Conservation (phyloP, 75 land plant species). For the Larix kaempferi region DNA sequence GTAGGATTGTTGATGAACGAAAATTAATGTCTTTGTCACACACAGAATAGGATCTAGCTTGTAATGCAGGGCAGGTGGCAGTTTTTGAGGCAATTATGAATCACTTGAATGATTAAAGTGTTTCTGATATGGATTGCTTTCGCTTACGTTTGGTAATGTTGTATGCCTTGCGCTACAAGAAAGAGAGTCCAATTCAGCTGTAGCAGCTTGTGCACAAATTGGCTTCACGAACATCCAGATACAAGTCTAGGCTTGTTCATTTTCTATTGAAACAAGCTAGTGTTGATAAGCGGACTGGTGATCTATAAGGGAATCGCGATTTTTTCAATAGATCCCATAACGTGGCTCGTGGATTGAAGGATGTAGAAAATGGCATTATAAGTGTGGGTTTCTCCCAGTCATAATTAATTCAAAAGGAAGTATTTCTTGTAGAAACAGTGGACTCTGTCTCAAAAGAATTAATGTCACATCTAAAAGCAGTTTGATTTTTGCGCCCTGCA, state of each 20-base stretch:
- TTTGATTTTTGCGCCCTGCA: too few relatives aligned
- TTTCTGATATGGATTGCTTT: slow-evolving; percentile 74
- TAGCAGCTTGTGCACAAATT: slow-evolving; percentile 85
- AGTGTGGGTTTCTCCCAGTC: too few relatives aligned
- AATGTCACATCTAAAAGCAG: too few relatives aligned
- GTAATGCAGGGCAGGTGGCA: slow-evolving; percentile 83
- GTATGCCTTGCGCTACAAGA: slow-evolving; percentile 95
- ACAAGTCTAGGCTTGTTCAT: slow-evolving; percentile 88
- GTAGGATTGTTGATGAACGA: slow-evolving; percentile 87
- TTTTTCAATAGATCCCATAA: slow-evolving; percentile 90
- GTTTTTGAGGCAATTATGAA: slow-evolving; percentile 90
- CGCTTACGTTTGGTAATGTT: slow-evolving; percentile 81
- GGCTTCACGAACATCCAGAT: slow-evolving; percentile 65
- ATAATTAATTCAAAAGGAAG: too few relatives aligned
- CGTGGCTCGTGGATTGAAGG: slow-evolving; percentile 99
- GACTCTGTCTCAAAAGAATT: too few relatives aligned
- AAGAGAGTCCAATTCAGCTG: slow-evolving; percentile 87
- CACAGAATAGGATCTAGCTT: slow-evolving; percentile 96
- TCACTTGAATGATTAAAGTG: slow-evolving; percentile 70
- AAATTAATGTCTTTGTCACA: slow-evolving; percentile 94
- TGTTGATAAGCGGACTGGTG: slow-evolving; percentile 87
- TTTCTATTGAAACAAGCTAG: slow-evolving; percentile 91
- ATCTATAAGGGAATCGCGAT: slow-evolving; percentile 87
- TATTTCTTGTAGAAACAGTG: too few relatives aligned
- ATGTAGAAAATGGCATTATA: slow-evolving; percentile 97